Evolutionary conservation across 495 filamentous ascomycete species (phyloP), one percentile per base, ranked within the genome.

Genomic region (Trichoderma gamsii): DNA sequence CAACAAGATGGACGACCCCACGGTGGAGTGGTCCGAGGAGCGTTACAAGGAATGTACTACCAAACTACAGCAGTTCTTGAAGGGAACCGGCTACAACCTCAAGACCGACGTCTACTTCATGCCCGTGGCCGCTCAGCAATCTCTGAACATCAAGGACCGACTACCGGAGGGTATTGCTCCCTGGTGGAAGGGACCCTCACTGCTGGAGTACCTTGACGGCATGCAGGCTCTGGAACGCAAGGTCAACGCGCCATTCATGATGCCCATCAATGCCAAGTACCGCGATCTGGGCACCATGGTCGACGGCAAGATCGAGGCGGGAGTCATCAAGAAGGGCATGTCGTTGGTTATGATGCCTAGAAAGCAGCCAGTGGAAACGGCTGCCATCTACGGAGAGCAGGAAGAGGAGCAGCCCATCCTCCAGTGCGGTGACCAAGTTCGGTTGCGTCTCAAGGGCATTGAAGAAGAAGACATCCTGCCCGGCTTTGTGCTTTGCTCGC

Each of bases 1-100:
- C 70, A 99, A 98, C 85, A 99, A 94, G 79, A 98, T 98, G 96
- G 95, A 99, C 73, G 95, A 99, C 74, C 82, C 88, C 1, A 99
- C 93, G 4, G 95, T 99, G 66, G 86, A 97, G 72, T 99, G 95
- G 95, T 92, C 88, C 72, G 86, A 97, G 72, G 91, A 89, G 21
- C 89, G 95, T 61, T 99, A 92, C 81, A 85, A 89, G 65, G 95
- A 98, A 75, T 98, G 95, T 78, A 94, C 88, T 0, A 87, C 89
- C 68, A 99, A 97, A 80, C 86, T 99, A 29, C 77, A 85, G 12
- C 86, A 86, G 71, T 99, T 96, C 84, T 81, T 99, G 64, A 96
- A 92, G 76, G 89, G 86, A 8, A 89, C 95, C 25, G 94, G 94
- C 41, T 98, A 97, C 81, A 93, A 93, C 79, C 83, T 89, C 18